These are phyloP conservation scores for Nicotiana attenuata DNA, from an alignment of 257 asterid genomes.

Conservation along the genomic window DNA sequence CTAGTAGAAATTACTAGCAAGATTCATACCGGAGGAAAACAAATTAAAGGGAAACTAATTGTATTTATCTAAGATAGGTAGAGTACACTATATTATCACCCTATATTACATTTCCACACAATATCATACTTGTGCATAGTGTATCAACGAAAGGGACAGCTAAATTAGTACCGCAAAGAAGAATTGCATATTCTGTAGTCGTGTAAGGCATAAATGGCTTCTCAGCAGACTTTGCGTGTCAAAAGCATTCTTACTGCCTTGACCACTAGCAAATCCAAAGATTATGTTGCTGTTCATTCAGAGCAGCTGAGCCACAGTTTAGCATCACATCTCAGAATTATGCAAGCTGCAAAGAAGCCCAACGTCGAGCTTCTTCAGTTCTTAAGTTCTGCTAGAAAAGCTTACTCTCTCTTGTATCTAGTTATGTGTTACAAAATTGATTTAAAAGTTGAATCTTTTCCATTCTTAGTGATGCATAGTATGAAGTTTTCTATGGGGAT, in stretches of 20 bases:
- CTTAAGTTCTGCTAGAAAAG: neutral
- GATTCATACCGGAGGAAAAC: neutral
- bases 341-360: constrained; percentile 3
- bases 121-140: neutral
- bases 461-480: neutral
- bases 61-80: neutral
- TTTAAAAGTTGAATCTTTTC: neutral
- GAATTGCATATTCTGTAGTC: neutral
- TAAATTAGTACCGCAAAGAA: neutral
- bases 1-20: neutral
- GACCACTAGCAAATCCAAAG: neutral
- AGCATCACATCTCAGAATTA: neutral
- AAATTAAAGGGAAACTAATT: neutral
- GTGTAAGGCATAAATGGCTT: neutral
- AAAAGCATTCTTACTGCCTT: neutral
- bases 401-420: neutral
- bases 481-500: neutral
- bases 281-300: neutral
- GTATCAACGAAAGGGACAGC: neutral
- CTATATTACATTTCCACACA: neutral
- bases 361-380: neutral
- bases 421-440: neutral
- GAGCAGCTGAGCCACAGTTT: neutral
- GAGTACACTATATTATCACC: neutral
- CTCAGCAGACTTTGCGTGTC: neutral